Evolutionary conservation across 352 stramenopile genomes (phyloP), one percentile per base, ranked within the genome.

Genomic region (Nothophytophthora sp.): DNA sequence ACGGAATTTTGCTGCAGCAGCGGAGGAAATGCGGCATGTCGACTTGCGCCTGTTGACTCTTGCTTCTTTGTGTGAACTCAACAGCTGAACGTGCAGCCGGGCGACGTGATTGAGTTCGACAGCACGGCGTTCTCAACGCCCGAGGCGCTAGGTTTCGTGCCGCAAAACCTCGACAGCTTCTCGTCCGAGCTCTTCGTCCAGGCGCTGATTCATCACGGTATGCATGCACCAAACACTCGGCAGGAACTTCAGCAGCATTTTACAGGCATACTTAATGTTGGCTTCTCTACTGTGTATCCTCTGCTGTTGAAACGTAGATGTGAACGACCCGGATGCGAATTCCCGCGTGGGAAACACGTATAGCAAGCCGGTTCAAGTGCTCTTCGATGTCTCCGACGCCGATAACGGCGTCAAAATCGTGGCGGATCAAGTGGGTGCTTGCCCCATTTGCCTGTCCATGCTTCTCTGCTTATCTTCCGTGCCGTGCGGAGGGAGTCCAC

Each of bases 241-340:
- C n/a, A n/a, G n/a, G n/a, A n/a, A n/a, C n/a, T n/a, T n/a, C n/a
- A n/a, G n/a, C n/a, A n/a, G n/a, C n/a, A n/a, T n/a, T n/a, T n/a
- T n/a, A n/a, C n/a, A n/a, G n/a, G n/a, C n/a, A n/a, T n/a, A n/a
- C n/a, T n/a, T n/a, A n/a, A n/a, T n/a, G n/a, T n/a, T n/a, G n/a
- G n/a, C n/a, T n/a, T n/a, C n/a, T n/a, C n/a, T n/a, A n/a, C n/a
- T n/a, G n/a, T n/a, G n/a, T n/a, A n/a, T n/a, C n/a, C n/a, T n/a
- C n/a, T n/a, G n/a, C n/a, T n/a, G 4, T 28, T 23, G 27, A 2
- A 19, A 5, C 15, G 8, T 39, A 90, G 79, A 88, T 56, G 34
- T 79, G 28, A 69, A 78, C 25, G 81, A 91, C 38, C 81, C 81
- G 20, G 81, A 91, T 18, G 63, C 77, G 3, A 91, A 89, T 48